Evolutionary conservation across 805 yeast species (phyloP).

Genomic region (Tetrapisispora nanseiensis): DNA sequence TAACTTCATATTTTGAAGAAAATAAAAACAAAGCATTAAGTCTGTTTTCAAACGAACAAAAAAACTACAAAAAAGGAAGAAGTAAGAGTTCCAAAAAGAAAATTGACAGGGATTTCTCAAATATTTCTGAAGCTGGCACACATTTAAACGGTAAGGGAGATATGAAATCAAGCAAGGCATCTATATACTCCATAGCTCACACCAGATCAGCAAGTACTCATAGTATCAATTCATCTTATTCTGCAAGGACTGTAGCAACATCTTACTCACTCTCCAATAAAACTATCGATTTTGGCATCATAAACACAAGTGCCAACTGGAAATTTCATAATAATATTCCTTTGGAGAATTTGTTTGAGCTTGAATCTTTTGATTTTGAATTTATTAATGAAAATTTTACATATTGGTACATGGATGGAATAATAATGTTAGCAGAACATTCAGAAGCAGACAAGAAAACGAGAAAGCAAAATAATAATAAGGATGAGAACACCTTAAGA

Average conservation of each 20-base stretch:
- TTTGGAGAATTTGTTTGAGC: constrained; percentile 15
- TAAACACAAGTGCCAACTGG: constrained; percentile 18
- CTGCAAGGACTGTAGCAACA: background rate
- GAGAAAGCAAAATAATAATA: background rate
- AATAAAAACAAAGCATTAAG: constrained; percentile 19
- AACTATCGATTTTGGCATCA: background rate
- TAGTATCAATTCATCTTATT: background rate
- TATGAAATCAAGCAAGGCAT: constrained; percentile 2
- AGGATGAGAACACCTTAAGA: background rate
- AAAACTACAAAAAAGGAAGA: background rate
- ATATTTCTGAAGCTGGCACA: background rate
- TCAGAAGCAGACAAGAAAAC: background rate
- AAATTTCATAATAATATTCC: constrained; percentile 19
- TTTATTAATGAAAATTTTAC: constrained; percentile 10
- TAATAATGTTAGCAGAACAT: constrained; percentile 10
- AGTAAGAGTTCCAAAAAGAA: background rate
- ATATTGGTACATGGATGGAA: constrained; percentile 22
- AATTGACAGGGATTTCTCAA: background rate
- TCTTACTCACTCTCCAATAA: background rate
- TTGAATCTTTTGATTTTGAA: constrained; percentile 19
- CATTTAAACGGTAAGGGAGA: background rate
- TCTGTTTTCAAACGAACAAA: constrained; percentile 8
- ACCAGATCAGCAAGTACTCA: background rate
- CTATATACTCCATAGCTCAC: background rate
- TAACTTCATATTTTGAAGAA: constrained; percentile 16